Evolutionary conservation across 1,284 basidiomycete genomes (phyloP).

Genomic region (Pisolithus thermaeus): DNA sequence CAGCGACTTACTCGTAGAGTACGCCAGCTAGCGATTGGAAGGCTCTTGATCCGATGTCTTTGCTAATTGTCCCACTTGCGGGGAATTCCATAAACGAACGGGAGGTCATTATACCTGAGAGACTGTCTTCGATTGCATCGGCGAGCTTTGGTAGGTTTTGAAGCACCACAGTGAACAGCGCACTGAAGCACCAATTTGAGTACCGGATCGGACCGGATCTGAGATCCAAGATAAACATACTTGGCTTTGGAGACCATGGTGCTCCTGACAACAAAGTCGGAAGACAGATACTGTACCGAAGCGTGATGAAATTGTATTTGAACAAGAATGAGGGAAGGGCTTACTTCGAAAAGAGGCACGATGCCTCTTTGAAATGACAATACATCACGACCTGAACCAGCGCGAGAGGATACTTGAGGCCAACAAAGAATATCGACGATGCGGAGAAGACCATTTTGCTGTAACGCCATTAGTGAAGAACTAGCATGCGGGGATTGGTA

Average conservation of each 20-base stretch:
- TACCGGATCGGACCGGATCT: background rate
- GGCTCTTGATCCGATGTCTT: slow-evolving; percentile 35
- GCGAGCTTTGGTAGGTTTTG: slow-evolving; percentile 45
- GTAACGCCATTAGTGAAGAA: slow-evolving; percentile 4
- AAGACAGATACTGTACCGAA: slow-evolving; percentile 49
- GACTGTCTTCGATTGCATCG: slow-evolving; percentile 36
- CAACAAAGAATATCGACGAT: slow-evolving; percentile 49
- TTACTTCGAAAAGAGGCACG: slow-evolving; percentile 52
- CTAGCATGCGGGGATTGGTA: background rate
- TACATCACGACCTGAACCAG: slow-evolving; percentile 24
- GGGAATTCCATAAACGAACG: slow-evolving; percentile 39
- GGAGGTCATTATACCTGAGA: slow-evolving; percentile 35
- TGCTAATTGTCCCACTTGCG: slow-evolving; percentile 8
- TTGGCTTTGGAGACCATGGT: slow-evolving; percentile 51
- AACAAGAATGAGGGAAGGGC: slow-evolving; percentile 11
- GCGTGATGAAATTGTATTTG: background rate
- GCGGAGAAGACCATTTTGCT: slow-evolving; percentile 50
- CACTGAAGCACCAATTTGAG: background rate
- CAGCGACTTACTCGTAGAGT: slow-evolving; percentile 45
- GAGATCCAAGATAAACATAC: slow-evolving; percentile 28
- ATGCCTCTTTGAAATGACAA: slow-evolving; percentile 61
- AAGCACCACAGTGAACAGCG: slow-evolving; percentile 32
- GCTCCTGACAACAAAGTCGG: slow-evolving; percentile 57
- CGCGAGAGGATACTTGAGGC: slow-evolving; percentile 36
- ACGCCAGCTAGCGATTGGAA: slow-evolving; percentile 45